Evolutionary conservation across 2,329 filamentous ascomycete species (phyloP).

Genomic region (Ophiostoma populinum): DNA sequence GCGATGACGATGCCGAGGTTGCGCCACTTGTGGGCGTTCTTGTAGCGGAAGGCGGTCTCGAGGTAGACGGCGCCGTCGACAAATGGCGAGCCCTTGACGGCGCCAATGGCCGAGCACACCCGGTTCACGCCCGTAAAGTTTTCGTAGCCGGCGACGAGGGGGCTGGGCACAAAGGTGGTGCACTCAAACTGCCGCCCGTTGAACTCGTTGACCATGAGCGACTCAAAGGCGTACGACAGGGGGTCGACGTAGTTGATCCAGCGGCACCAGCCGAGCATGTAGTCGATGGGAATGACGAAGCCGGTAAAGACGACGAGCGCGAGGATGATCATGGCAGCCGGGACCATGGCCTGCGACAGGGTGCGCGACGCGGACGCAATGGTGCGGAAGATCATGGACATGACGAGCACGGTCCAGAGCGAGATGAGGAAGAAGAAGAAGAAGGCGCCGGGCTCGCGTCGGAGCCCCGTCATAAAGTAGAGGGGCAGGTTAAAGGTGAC

Average conservation of each 20-base stretch:
- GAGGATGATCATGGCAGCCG: conserved; percentile 43
- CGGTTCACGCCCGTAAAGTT: conserved; percentile 22
- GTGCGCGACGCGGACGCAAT: conserved; percentile 63
- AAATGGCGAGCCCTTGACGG: conserved; percentile 29
- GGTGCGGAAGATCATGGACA: conserved; percentile 76
- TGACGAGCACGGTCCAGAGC: conserved; percentile 54
- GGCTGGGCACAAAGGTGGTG: conserved; percentile 26
- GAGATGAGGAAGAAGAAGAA: conserved; percentile 74
- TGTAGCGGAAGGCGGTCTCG: conserved; percentile 35
- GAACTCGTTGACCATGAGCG: conserved; percentile 74
- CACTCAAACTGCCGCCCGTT: conserved; percentile 41
- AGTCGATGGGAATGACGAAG: conserved; percentile 42
- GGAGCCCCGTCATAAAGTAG: conserved; percentile 77
- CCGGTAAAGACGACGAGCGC: conserved; percentile 54
- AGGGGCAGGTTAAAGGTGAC: conserved; percentile 63
- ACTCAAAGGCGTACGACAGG: conserved; percentile 64
- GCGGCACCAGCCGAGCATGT: conserved; percentile 66
- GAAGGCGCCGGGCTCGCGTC: conserved; percentile 56
- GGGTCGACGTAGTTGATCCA: conserved; percentile 77
- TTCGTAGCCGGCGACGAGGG: conserved; percentile 19
- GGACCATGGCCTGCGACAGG: conserved; percentile 45
- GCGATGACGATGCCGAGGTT: conserved; percentile 54
- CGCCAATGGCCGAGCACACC: conserved; percentile 43
- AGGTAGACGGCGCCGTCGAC: conserved; percentile 45
- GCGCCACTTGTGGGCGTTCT: conserved; percentile 43